phyloP scores from a whole-genome alignment of 179 eudicot genomes.

The Spinacia oleracea region DNA sequence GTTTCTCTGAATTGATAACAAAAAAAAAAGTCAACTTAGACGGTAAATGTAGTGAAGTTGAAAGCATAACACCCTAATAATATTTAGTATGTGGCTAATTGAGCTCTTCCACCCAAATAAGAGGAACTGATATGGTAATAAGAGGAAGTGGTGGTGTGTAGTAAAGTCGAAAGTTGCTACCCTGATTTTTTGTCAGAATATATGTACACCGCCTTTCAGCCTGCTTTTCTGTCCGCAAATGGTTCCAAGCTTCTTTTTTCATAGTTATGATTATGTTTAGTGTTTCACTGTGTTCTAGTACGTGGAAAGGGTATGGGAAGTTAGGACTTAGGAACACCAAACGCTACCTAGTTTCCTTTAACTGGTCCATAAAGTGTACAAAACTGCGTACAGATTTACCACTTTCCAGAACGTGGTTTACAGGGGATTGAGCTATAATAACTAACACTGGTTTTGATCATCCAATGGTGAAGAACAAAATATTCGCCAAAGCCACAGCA shows the following conservation, averaged over 20 bases:
- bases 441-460: background rate
- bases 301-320: background rate
- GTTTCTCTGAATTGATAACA: conserved; percentile 33
- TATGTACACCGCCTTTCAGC: too few relatives aligned
- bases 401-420: background rate
- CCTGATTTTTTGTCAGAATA: background rate
- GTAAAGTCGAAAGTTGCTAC: background rate
- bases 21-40: background rate
- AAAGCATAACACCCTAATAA: background rate
- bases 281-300: background rate
- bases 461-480: background rate
- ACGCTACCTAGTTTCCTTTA: background rate
- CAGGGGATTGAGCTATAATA: too few relatives aligned
- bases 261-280: background rate
- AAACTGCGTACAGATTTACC: background rate
- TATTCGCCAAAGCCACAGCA: too few relatives aligned
- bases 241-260: background rate
- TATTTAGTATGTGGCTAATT: background rate
- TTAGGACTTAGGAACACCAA: too few relatives aligned
- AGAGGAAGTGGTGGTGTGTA: background rate
- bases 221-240: too few relatives aligned
- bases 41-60: background rate
- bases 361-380: background rate
- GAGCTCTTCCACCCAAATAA: background rate
- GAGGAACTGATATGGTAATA: background rate